Conservation (phyloP, 176 grass and related monocot species). For the Hyparrhenia diplandra region DNA sequence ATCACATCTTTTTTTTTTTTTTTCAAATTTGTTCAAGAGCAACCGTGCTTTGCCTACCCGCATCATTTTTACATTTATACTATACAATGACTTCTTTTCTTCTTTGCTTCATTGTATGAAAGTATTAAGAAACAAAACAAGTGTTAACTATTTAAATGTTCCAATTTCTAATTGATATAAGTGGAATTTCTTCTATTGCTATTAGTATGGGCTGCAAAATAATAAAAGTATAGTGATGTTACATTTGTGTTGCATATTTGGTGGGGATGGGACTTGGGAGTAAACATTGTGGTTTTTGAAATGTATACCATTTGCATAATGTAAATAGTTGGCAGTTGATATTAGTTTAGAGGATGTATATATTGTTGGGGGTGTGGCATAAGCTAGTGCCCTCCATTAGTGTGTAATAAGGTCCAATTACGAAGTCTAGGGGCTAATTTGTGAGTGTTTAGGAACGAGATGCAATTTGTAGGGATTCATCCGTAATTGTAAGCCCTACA, state of each 20-base stretch:
- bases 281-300: neutral
- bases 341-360: neutral
- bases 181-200: neutral
- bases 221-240: neutral
- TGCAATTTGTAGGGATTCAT: too few species aligned
- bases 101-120: too few species aligned
- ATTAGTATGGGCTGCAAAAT: neutral
- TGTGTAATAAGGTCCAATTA: too few species aligned
- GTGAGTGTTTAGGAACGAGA: too few species aligned
- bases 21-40: neutral
- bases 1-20: neutral
- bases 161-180: neutral
- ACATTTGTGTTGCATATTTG: neutral
- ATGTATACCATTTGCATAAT: neutral
- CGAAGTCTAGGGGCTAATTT: too few species aligned
- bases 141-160: neutral
- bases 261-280: neutral
- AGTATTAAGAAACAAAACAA: neutral
- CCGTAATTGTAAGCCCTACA: too few species aligned
- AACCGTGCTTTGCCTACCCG: neutral
- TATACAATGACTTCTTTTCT: too few species aligned
- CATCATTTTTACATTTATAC: neutral
- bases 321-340: neutral
- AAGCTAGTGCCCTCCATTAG: too few species aligned
- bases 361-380: neutral